These are phyloP conservation scores for Volvariella surrecta DNA, from an alignment of 1,284 basidiomycete species.

Conservation along the genomic window DNA sequence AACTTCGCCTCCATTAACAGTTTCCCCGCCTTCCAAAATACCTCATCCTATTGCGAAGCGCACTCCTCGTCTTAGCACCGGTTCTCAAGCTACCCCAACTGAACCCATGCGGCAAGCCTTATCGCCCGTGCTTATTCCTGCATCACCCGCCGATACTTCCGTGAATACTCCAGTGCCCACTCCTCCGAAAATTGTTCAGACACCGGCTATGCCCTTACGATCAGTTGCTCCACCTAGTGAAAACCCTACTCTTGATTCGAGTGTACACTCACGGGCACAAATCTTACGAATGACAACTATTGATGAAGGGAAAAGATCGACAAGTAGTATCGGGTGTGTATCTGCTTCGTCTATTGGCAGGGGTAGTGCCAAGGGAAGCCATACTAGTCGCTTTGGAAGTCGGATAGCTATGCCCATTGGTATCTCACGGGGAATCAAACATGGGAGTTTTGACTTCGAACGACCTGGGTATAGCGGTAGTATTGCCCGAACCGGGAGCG, in stretches of 20 bases:
- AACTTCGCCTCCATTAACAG: constrained; percentile 11
- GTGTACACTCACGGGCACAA: constrained; percentile 1
- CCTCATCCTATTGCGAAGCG: too few relatives aligned
- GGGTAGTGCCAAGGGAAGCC: constrained; percentile 13
- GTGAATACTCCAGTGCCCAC: constrained; percentile 12
- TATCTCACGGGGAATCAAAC: constrained; percentile 30
- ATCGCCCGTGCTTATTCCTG: too few relatives aligned
- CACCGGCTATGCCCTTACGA: constrained; percentile 33
- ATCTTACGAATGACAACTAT: constrained; percentile 1
- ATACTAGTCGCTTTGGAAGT: constrained; percentile 8
- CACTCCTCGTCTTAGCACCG: constrained; percentile 4
- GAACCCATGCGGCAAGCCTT: too few relatives aligned
- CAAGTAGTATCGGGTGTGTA: constrained; percentile 8
- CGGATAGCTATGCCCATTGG: constrained; percentile 17
- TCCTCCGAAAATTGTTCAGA: constrained; percentile 28
- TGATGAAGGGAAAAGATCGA: constrained; percentile 6
- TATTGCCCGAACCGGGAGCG: constrained; percentile 19
- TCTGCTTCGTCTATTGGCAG: constrained; percentile 15
- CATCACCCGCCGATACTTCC: too few relatives aligned
- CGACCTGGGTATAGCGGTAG: constrained; percentile 30
- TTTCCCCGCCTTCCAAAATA: constrained; percentile 18
- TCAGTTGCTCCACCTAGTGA: constrained; percentile 2
- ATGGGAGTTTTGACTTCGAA: constrained; percentile 72
- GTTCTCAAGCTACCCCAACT: too few relatives aligned
- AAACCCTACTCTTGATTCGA: not conserved